These are phyloP conservation scores for Scheffersomyces stipitis DNA, from an alignment of 805 yeast genomes.

Conservation along the genomic window DNA sequence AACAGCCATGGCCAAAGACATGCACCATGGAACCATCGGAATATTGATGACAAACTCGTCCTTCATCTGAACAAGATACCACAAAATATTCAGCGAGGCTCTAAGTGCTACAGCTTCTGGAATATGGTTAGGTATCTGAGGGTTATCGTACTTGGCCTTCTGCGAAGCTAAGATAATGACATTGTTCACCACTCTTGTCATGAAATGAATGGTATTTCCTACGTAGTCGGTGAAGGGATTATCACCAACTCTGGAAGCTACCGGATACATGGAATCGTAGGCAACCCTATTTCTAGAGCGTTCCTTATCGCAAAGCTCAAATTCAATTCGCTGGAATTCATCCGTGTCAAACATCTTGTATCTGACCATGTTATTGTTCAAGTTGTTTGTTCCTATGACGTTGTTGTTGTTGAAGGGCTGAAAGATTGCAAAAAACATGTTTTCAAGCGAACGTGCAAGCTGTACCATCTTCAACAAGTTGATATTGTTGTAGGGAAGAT, in stretches of 20 bases:
- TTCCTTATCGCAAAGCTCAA: constrained; percentile 23
- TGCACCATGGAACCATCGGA: constrained; percentile 27
- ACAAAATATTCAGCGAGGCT: constrained; percentile 27
- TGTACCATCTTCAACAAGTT: constrained; percentile 26
- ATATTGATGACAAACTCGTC: constrained; percentile 19
- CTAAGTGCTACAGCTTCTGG: constrained; percentile 21
- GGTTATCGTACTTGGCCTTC: constrained; percentile 25
- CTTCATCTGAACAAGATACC: constrained; percentile 20
- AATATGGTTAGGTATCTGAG: constrained; percentile 16
- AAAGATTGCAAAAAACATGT: constrained; percentile 21
- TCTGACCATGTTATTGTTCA: constrained; percentile 11
- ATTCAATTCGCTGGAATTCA: constrained; percentile 26
- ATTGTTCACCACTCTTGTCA: constrained; percentile 29
- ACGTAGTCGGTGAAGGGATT: constrained; percentile 13
- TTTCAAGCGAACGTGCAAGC: constrained; percentile 24
- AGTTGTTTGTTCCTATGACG: neutral
- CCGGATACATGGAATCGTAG: constrained; percentile 3
- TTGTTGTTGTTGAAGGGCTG: constrained; percentile 21
- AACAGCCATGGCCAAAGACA: constrained; percentile 26
- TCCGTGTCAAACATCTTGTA: constrained; percentile 21
- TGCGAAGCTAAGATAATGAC: constrained; percentile 24
- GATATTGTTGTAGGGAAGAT: constrained; percentile 26
- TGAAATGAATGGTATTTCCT: constrained; percentile 20
- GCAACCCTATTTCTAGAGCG: constrained; percentile 2
- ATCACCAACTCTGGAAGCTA: neutral